Percentiles rank a stretch among this genome's conserved stretches.
Evolutionary conservation across 495 filamentous ascomycete genomes (phyloP).

Genomic region (Cercophora sp.): DNA sequence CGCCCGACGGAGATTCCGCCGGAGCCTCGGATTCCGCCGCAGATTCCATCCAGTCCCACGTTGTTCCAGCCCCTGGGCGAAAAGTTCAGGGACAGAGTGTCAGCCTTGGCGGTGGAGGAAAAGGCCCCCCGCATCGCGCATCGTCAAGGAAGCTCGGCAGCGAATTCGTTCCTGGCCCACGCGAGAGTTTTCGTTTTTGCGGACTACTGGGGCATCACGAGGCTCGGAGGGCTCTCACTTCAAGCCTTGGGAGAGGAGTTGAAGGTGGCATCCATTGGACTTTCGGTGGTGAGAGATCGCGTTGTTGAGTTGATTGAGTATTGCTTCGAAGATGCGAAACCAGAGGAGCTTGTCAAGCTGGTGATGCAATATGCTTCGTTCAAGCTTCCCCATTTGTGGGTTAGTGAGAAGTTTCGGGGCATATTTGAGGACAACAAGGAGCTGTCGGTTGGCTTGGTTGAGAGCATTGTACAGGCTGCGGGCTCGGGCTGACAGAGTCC

Average conservation of each 20-base stretch:
- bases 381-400: neutral
- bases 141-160: too few species aligned
- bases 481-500: too few species aligned
- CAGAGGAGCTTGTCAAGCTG: neutral
- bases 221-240: neutral
- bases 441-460: neutral
- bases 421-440: neutral
- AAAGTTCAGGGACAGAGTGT: neutral
- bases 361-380: neutral
- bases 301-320: neutral
- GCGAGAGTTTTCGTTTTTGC: conserved; percentile 8
- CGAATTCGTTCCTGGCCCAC: neutral
- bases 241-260: neutral
- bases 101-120: too few species aligned
- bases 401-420: neutral
- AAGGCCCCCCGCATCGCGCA: neutral
- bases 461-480: too few species aligned
- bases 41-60: too few species aligned
- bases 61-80: neutral
- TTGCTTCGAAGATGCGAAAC: neutral
- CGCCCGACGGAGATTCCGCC: too few species aligned
- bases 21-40: too few species aligned
- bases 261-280: neutral
- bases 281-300: too few species aligned
- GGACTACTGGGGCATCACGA: conserved; percentile 4